Evolutionary conservation across 192 early-diverging fungal genomes (phyloP), one percentile per base, ranked within the genome.

Genomic region (Phlyctochytrium arcticum): DNA sequence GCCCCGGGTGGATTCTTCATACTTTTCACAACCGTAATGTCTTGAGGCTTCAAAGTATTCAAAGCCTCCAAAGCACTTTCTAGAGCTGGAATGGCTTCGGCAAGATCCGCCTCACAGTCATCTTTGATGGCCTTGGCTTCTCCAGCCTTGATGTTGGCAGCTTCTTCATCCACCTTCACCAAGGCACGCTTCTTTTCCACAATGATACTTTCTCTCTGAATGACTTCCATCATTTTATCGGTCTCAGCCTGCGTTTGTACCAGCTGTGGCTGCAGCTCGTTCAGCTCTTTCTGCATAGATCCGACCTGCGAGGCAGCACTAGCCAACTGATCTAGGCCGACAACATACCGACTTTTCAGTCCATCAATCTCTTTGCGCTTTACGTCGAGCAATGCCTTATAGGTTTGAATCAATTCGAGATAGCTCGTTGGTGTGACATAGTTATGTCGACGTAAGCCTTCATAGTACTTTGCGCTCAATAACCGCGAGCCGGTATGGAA

Each of bases 41-140:
- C 82, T 34, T 73, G 66, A 17, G 80, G 80, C 61, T 84, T 83
- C 51, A 84, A 62, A 5, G 82, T 83, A 57, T 84, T 78, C 34
- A 84, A 62, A 8, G 82, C 82, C 39, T 84, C 81, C 42, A 83
- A 57, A 6, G 82, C 82, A 19, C 73, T 65, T 49, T 84, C 82
- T 12, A 84, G 56, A 3, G 82, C 82, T 15, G 82, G 82, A 48
- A 84, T 76, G 3, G 82, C 82, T 57, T 84, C 80, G 30, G 75
- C 78, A 21, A 84, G 65, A 62, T 84, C 81, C n/a, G 75, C 81
- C 51, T 84, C 80, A 57, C 80, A 82, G 42, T 84, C 81, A 58
- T 84, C 82, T 39, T 82, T 83, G 51, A 84, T 84, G 7, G 81
- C 80, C 50, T 84, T 82, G 8, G 82, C 81, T 59, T 84, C 80